A percentile compares a stretch with the other conserved stretches of the same genome.
Evolutionary conservation across 2,329 filamentous ascomycete genomes (phyloP).

Genomic region (Hortaea werneckii): DNA sequence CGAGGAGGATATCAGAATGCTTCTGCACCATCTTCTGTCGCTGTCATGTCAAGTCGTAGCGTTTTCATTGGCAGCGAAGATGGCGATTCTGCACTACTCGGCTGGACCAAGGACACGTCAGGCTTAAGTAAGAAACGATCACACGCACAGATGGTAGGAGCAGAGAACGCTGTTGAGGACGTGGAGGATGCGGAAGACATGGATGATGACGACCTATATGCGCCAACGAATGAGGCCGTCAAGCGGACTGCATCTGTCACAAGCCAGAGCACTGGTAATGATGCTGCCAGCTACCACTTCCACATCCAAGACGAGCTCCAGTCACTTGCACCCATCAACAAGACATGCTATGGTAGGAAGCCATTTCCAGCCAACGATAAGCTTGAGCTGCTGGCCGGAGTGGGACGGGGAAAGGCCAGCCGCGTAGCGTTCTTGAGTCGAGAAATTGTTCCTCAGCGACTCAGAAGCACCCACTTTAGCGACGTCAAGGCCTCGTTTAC

Average conservation of each 20-base stretch:
- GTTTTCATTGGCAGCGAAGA: conserved; percentile 82
- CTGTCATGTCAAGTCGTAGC: conserved; percentile 54
- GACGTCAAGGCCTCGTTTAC: conserved; percentile 74
- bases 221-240: conserved; percentile 42
- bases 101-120: conserved; percentile 61
- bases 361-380: conserved; percentile 28
- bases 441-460: conserved; percentile 62
- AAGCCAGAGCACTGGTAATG: conserved; percentile 39
- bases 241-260: conserved; percentile 28
- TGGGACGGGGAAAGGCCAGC: conserved; percentile 56
- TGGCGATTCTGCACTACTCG: conserved; percentile 68
- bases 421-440: conserved; percentile 68
- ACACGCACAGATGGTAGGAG: conserved; percentile 47
- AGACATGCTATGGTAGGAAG: conserved; percentile 57
- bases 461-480: conserved; percentile 61
- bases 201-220: conserved; percentile 54
- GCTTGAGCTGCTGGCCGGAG: conserved; percentile 45
- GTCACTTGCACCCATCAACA: conserved; percentile 70
- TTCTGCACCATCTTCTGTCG: conserved; percentile 57
- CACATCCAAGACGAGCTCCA: conserved; percentile 65
- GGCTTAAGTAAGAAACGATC: conserved; percentile 54
- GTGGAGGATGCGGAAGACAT: conserved; percentile 51
- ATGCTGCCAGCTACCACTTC: conserved; percentile 54
- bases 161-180: conserved; percentile 34
- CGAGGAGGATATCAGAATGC: conserved; percentile 54